These are phyloP conservation scores for Umbelopsis isabellina DNA, from an alignment of 192 early-diverging fungal species.

Conservation along the genomic window DNA sequence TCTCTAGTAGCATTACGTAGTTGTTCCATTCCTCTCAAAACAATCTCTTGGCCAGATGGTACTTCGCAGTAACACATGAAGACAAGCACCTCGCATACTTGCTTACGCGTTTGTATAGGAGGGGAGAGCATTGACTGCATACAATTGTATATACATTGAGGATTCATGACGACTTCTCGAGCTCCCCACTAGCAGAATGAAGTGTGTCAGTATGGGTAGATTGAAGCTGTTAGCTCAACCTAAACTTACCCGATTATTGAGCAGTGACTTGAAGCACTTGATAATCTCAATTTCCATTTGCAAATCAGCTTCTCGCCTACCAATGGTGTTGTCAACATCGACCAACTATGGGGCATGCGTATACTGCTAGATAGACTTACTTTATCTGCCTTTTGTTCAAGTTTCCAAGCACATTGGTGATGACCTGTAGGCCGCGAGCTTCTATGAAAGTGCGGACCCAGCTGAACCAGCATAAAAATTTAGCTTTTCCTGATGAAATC, in stretches of 20 bases:
- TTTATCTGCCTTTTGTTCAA: constrained; percentile 61
- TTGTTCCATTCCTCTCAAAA: constrained; percentile 79
- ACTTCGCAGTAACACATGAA: constrained; percentile 78
- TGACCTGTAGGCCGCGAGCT: constrained; percentile 69
- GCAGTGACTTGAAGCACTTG: constrained; percentile 76
- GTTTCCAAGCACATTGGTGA: constrained; percentile 68
- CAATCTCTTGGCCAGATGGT: constrained; percentile 74
- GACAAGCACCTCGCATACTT: constrained; percentile 77
- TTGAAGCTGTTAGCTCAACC: not conserved
- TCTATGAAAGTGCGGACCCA: constrained; percentile 85
- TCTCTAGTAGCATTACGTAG: constrained; percentile 68
- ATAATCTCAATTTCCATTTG: constrained; percentile 83
- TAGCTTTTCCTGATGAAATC: not conserved
- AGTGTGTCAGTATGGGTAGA: not conserved
- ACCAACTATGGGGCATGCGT: not conserved
- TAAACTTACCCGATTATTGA: constrained; percentile 59
- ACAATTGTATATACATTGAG: constrained; percentile 72
- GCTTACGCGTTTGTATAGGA: constrained; percentile 68
- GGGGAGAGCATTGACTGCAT: constrained; percentile 77
- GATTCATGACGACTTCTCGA: constrained; percentile 71
- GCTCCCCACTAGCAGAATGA: constrained; percentile 67
- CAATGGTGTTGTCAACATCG: not conserved
- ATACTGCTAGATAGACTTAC: constrained; percentile 33
- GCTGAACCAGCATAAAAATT: constrained; percentile 26
- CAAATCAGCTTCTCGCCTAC: constrained; percentile 70